phyloP scores from a whole-genome alignment of 1,139 yeast genomes.

The Pichia sp. region DNA sequence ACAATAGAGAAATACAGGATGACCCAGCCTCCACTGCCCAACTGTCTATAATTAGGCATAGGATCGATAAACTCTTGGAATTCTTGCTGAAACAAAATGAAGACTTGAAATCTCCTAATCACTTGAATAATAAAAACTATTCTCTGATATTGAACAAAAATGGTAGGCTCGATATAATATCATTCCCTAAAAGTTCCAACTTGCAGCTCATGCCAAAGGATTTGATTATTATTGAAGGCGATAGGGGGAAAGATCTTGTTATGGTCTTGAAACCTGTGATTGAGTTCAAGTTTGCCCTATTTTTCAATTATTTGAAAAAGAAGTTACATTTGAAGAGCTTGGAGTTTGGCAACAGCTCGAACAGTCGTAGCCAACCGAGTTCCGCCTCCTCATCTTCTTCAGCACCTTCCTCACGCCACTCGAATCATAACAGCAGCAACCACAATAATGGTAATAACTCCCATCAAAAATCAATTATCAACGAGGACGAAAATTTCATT shows the following conservation, averaged over 20 bases:
- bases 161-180: constrained; percentile 49
- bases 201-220: constrained; percentile 63
- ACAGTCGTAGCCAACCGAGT: constrained; percentile 36
- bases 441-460: constrained; percentile 20
- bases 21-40: neutral
- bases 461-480: constrained; percentile 32
- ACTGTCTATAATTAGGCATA: constrained; percentile 34
- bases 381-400: neutral
- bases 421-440: constrained; percentile 4
- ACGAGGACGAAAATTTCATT: constrained; percentile 35
- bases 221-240: constrained; percentile 92
- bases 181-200: constrained; percentile 45
- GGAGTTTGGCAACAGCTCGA: constrained; percentile 43
- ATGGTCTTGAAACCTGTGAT: constrained; percentile 65
- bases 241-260: constrained; percentile 89
- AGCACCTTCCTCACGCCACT: constrained; percentile 18
- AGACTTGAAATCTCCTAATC: constrained; percentile 30
- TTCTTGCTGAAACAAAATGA: constrained; percentile 32
- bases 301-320: constrained; percentile 74
- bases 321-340: constrained; percentile 75
- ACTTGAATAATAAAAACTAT: constrained; percentile 29
- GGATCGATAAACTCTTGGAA: constrained; percentile 38
- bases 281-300: constrained; percentile 70
- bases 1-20: neutral
- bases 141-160: constrained; percentile 51